phyloP scores from a whole-genome alignment of 495 filamentous ascomycete species.

The Amorphotheca resinae region DNA sequence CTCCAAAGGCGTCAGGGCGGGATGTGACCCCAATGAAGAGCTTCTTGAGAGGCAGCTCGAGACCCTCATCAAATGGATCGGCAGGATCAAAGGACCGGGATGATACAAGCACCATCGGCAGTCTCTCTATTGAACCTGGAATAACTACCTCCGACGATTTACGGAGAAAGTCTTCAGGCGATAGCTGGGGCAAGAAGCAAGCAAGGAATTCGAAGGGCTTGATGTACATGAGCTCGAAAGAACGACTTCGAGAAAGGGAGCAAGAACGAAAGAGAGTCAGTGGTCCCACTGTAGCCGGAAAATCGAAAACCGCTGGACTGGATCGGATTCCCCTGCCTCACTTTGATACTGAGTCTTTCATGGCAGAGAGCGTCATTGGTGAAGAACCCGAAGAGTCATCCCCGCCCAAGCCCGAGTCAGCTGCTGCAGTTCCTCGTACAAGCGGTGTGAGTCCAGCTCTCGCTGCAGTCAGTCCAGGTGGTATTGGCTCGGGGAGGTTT shows the following conservation, averaged over 20 bases:
- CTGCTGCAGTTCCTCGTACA: conserved; percentile 5
- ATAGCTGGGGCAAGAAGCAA: conserved; percentile 42
- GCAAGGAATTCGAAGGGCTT: conserved; percentile 36
- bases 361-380: conserved; percentile 39
- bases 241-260: conserved; percentile 40
- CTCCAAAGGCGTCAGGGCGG: conserved; percentile 38
- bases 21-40: conserved; percentile 24
- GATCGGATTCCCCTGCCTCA: conserved; percentile 13
- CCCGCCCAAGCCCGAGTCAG: conserved; percentile 1
- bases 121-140: conserved; percentile 43
- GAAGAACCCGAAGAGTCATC: conserved; percentile 30
- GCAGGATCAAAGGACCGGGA: conserved; percentile 32
- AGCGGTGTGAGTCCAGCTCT: conserved; percentile 23
- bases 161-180: conserved; percentile 33
- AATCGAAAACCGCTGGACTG: conserved; percentile 21
- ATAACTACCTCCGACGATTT: conserved; percentile 28
- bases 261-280: conserved; percentile 36
- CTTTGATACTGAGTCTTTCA: conserved; percentile 29
- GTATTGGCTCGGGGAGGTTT: conserved; percentile 32
- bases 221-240: conserved; percentile 50
- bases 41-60: conserved; percentile 29
- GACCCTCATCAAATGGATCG: conserved; percentile 40
- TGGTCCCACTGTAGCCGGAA: conserved; percentile 16
- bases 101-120: conserved; percentile 46
- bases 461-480: conserved; percentile 25